phyloP scores from a whole-genome alignment of 1,284 basidiomycete genomes.

The Albatrellus sp. region DNA sequence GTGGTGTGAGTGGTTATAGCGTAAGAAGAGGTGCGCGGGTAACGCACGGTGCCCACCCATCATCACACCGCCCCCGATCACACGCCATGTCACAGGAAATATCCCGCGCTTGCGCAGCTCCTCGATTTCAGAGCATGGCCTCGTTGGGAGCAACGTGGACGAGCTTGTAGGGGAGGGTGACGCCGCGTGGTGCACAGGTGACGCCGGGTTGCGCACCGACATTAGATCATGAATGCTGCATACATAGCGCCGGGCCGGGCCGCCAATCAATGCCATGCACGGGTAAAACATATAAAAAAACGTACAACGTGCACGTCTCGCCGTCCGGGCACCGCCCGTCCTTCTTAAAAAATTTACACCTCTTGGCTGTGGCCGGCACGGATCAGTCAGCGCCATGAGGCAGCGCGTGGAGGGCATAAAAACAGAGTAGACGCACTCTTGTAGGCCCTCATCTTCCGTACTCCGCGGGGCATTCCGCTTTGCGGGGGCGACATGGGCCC shows the following conservation, averaged over 20 bases:
- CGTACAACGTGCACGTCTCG: slow-evolving; percentile 53
- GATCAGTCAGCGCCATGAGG: neutral
- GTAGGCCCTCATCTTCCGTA: slow-evolving; percentile 6
- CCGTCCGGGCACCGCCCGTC: slow-evolving; percentile 10
- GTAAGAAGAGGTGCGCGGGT: neutral
- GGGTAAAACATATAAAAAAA: slow-evolving; percentile 2
- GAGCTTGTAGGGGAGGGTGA: neutral
- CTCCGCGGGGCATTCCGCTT: neutral
- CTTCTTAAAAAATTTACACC: slow-evolving; percentile 10
- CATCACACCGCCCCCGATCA: slow-evolving; percentile 37
- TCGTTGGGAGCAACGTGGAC: slow-evolving; percentile 16
- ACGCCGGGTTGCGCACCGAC: neutral
- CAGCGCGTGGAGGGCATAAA: neutral
- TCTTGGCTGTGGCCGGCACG: slow-evolving; percentile 6
- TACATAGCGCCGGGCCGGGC: neutral
- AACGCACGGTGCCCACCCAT: slow-evolving; percentile 29
- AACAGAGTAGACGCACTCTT: slow-evolving; percentile 7
- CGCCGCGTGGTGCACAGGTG: neutral
- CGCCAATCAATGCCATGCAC: neutral
- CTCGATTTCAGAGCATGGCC: slow-evolving; percentile 19
- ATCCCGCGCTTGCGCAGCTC: slow-evolving; percentile 29
- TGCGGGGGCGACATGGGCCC: neutral
- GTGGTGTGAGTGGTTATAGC: neutral
- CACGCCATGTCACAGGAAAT: slow-evolving; percentile 34
- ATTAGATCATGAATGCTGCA: slow-evolving; percentile 9